Percentiles rank a stretch among this genome's conserved stretches.
Evolutionary conservation across 352 stramenopile genomes (phyloP).

Genomic region (Blastocystis sp.): DNA sequence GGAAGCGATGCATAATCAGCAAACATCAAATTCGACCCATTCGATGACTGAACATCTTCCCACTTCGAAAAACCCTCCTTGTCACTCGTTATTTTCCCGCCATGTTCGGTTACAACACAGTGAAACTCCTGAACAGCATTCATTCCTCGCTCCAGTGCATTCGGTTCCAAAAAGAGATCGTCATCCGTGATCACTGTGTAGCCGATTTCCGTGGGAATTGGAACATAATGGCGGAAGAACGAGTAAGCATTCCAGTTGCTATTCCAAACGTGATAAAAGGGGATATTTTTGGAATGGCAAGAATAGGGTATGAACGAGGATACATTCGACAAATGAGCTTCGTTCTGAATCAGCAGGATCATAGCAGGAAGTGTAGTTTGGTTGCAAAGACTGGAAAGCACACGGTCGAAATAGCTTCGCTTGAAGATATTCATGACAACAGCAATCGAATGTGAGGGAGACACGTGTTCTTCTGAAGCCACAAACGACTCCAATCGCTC

Average conservation of each 20-base stretch:
- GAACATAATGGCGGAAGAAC: constrained; percentile 21
- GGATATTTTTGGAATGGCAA: background rate
- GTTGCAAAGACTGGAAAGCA: background rate
- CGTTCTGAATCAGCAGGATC: constrained; percentile 39
- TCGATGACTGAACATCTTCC: background rate
- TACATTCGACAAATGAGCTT: background rate
- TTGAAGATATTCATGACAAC: constrained; percentile 17
- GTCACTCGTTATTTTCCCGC: background rate
- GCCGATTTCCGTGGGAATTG: constrained; percentile 11
- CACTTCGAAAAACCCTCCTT: background rate
- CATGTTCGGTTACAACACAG: constrained; percentile 18
- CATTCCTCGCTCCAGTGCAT: background rate
- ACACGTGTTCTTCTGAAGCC: background rate
- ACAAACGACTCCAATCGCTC: background rate
- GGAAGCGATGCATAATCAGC: constrained; percentile 43
- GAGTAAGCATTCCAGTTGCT: constrained; percentile 46
- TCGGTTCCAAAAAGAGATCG: constrained; percentile 6
- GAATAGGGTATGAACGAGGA: background rate
- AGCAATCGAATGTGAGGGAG: background rate
- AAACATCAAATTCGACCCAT: background rate
- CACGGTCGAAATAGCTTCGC: background rate
- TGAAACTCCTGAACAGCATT: background rate
- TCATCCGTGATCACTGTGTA: constrained; percentile 3
- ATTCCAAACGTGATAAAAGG: constrained; percentile 19
- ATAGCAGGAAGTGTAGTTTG: background rate